These are phyloP conservation scores for Scutellaria baicalensis DNA, from an alignment of 257 asterid genomes.

Conservation along the genomic window DNA sequence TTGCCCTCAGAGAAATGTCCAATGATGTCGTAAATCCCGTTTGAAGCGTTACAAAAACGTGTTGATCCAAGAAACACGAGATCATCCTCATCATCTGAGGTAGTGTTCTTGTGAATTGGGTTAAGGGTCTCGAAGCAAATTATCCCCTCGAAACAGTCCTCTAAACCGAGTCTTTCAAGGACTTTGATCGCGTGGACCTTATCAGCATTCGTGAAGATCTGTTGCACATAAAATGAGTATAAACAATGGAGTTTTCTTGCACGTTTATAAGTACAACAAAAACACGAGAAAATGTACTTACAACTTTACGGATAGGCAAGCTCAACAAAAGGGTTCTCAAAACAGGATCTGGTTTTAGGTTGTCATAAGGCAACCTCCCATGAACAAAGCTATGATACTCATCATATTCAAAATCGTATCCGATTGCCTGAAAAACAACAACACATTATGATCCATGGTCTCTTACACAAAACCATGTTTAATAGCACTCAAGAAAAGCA, in stretches of 20 bases:
- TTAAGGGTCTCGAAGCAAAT: slow-evolving; percentile 88
- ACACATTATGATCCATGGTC: not conserved
- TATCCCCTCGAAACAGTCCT: slow-evolving; percentile 83
- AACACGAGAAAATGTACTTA: slow-evolving; percentile 26
- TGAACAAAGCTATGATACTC: slow-evolving; percentile 79
- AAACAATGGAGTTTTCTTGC: not conserved
- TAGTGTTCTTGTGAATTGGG: slow-evolving; percentile 47
- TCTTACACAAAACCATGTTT: not conserved
- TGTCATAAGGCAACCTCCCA: slow-evolving; percentile 89
- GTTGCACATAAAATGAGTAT: not conserved
- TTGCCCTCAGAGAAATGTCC: slow-evolving; percentile 55
- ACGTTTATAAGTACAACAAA: not conserved
- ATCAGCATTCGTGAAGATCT: slow-evolving; percentile 95
- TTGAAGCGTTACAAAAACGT: not conserved
- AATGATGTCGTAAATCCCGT: slow-evolving; percentile 53
- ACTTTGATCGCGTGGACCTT: slow-evolving; percentile 62
- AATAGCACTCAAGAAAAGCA: not conserved
- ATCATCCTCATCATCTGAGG: slow-evolving; percentile 77
- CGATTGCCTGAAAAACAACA: slow-evolving; percentile 62
- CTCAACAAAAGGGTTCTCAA: slow-evolving; percentile 65
- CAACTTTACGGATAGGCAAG: slow-evolving; percentile 70
- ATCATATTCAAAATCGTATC: slow-evolving; percentile 88
- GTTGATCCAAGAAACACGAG: slow-evolving; percentile 45
- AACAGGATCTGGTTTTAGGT: slow-evolving; percentile 77
- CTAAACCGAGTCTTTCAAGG: slow-evolving; percentile 55